These are phyloP conservation scores for Thelonectria blattea DNA, from an alignment of 2,329 filamentous ascomycete genomes.

Conservation along the genomic window DNA sequence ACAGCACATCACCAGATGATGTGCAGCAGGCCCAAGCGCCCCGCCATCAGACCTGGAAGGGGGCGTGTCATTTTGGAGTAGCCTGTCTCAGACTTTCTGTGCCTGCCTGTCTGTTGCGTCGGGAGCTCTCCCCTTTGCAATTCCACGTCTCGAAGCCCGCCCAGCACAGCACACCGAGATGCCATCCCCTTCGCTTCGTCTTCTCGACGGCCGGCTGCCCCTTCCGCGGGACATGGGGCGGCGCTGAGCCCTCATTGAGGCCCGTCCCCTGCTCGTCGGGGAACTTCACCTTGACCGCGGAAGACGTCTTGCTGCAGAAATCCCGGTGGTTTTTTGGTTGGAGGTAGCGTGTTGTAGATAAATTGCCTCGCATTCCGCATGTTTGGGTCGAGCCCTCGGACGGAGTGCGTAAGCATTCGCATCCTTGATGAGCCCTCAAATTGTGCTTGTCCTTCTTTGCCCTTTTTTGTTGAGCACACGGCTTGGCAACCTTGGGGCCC, in stretches of 20 bases:
- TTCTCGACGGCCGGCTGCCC: not conserved
- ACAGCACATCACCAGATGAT: conserved; percentile 34
- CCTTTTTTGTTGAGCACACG: conserved; percentile 13
- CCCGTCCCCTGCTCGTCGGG: conserved; percentile 13
- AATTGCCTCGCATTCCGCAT: conserved; percentile 28
- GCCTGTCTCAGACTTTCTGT: conserved; percentile 17
- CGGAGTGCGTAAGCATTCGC: conserved; percentile 18
- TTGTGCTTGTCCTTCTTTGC: not conserved
- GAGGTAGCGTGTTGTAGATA: conserved; percentile 19
- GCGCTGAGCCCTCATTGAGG: conserved; percentile 18
- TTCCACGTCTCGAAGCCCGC: conserved; percentile 19
- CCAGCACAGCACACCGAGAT: conserved; percentile 9
- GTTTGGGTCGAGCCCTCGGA: conserved; percentile 25
- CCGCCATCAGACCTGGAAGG: conserved; percentile 17
- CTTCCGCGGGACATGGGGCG: conserved; percentile 21
- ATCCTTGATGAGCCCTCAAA: not conserved
- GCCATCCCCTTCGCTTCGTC: not conserved
- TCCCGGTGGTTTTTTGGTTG: conserved; percentile 7
- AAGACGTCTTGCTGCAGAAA: conserved; percentile 8
- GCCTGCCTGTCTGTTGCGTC: too few species aligned
- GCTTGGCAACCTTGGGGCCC: conserved; percentile 16
- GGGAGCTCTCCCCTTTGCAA: conserved; percentile 21
- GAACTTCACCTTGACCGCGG: conserved; percentile 3
- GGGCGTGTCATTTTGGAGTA: conserved; percentile 26
- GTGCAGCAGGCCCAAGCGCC: conserved; percentile 38